Base-by-base conservation (phyloP, 2,329 filamentous ascomycete species). In the Botryotinia narcissicola region DNA sequence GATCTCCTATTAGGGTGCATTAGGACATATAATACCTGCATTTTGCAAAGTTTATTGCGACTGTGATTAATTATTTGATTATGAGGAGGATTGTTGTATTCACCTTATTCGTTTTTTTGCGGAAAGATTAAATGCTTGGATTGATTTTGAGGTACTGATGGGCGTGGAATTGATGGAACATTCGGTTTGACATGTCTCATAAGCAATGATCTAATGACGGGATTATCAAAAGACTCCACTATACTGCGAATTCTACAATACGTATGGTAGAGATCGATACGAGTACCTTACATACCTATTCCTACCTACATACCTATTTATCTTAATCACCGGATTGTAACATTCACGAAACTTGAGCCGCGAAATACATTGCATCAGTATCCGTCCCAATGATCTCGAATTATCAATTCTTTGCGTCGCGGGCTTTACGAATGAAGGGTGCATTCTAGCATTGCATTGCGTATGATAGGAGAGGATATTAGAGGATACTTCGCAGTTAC, bases 321-420 rank as follows among this genome's bases (percentile, higher is more conserved):
- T 32, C 35, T 62, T n/a, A 42, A 25, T 62, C 7, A 9, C 37
- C 14, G 7, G 14, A 62, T 62, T 62, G 60, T 42, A 40, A 62
- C 3, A 35, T 62, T 62, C 60, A 62, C 69, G 60, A 72, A 75
- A 74, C 72, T 35, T 32, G 35, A 37, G 60, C 60, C 14, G 37
- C 60, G 35, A 40, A 37, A 40, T 54, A 16, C 48, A 16, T 61
- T 37, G 25, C 22, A n/a, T 29, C 60, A n/a, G 37, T 12, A 63
- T 63, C 40, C 37, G 61, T 63, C n/a, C 48, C 66, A 25, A 68
- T 57, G 48, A 54, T 57, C n/a, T 57, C 66, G 66, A 57, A 57
- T 18, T 9, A 29, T 32, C 51, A 57, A 57, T 68, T 57, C 48
- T 42, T 42, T 37, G 44, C 29, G 14, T n/a, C 44, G 63, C 63